phyloP scores from a whole-genome alignment of 2,329 filamentous ascomycete species.

The Ophiostoma pallidulum region DNA sequence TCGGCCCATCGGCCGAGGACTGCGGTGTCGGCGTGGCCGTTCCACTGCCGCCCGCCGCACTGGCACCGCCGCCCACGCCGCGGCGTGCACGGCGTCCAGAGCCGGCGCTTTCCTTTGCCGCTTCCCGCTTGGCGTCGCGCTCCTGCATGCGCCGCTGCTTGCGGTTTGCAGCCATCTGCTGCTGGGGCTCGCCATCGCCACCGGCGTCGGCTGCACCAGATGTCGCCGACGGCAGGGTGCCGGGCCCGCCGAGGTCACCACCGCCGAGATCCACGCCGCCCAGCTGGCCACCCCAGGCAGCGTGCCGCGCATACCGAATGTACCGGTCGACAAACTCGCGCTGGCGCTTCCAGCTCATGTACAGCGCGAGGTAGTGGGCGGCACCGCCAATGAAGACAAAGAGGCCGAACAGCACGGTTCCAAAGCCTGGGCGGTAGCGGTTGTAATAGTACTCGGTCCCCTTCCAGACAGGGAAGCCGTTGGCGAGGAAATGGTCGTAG shows the following conservation, averaged over 20 bases:
- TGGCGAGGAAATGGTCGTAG: constrained; percentile 87
- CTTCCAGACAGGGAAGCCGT: constrained; percentile 94
- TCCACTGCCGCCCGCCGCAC: constrained; percentile 24
- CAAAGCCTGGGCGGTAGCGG: constrained; percentile 82
- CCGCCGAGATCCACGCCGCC: constrained; percentile 46
- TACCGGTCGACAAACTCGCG: constrained; percentile 86
- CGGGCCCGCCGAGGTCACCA: constrained; percentile 22
- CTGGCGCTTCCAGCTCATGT: constrained; percentile 82
- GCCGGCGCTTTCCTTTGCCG: constrained; percentile 42
- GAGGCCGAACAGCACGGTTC: constrained; percentile 70
- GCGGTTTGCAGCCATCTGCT: constrained; percentile 59
- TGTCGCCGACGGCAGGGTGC: constrained; percentile 20
- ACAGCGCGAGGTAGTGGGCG: constrained; percentile 76
- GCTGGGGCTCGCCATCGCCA: constrained; percentile 32
- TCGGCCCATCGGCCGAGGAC: constrained; percentile 43
- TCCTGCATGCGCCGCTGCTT: constrained; percentile 84
- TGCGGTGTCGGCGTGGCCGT: constrained; percentile 19
- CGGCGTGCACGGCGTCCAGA: constrained; percentile 20
- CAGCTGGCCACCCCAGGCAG: constrained; percentile 80
- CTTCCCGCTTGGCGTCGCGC: constrained; percentile 66
- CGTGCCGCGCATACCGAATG: constrained; percentile 77
- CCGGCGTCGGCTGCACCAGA: constrained; percentile 18
- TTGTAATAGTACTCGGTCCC: constrained; percentile 98
- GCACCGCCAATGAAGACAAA: constrained; percentile 76
- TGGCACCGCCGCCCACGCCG: constrained; percentile 26